Evolutionary conservation across 2,329 filamentous ascomycete genomes (phyloP).

Genomic region (Epicoccum sorghinum): DNA sequence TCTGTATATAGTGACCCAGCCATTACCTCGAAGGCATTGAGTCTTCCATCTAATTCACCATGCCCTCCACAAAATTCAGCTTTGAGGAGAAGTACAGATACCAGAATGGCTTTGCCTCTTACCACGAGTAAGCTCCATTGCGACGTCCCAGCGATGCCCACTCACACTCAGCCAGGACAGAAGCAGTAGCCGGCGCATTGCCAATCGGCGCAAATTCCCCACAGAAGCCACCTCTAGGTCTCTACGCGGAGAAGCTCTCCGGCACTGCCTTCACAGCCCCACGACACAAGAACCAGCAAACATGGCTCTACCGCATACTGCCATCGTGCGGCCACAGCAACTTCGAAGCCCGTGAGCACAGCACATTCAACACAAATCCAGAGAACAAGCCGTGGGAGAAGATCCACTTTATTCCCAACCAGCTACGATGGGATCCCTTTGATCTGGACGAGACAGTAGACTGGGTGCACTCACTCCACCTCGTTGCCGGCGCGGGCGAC

Average conservation of each 20-base stretch:
- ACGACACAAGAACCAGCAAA: conserved; percentile 62
- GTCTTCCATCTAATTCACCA: conserved; percentile 45
- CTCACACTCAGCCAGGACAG: conserved; percentile 61
- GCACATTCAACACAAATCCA: conserved; percentile 58
- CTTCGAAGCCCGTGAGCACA: conserved; percentile 57
- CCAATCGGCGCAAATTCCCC: conserved; percentile 81
- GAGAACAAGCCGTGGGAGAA: conserved; percentile 59
- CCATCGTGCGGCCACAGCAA: conserved; percentile 64
- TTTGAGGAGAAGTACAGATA: conserved; percentile 75
- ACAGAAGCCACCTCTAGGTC: conserved; percentile 76
- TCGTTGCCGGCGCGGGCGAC: conserved; percentile 80
- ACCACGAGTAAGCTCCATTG: conserved; percentile 70
- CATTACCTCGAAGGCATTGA: conserved; percentile 30
- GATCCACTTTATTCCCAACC: conserved; percentile 78
- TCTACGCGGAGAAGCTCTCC: conserved; percentile 78
- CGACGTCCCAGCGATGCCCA: neutral
- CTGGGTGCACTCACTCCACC: conserved; percentile 71
- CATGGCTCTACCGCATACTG: conserved; percentile 64
- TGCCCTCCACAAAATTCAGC: conserved; percentile 70
- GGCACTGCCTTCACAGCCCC: conserved; percentile 66
- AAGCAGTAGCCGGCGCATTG: conserved; percentile 75
- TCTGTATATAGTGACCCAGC: conserved; percentile 27
- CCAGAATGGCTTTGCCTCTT: conserved; percentile 76
- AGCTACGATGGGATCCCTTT: conserved; percentile 80
- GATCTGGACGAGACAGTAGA: conserved; percentile 72